Evolutionary conservation across 108 stramenopile species (phyloP).

Genomic region (Phaeodactylum tricornutum): DNA sequence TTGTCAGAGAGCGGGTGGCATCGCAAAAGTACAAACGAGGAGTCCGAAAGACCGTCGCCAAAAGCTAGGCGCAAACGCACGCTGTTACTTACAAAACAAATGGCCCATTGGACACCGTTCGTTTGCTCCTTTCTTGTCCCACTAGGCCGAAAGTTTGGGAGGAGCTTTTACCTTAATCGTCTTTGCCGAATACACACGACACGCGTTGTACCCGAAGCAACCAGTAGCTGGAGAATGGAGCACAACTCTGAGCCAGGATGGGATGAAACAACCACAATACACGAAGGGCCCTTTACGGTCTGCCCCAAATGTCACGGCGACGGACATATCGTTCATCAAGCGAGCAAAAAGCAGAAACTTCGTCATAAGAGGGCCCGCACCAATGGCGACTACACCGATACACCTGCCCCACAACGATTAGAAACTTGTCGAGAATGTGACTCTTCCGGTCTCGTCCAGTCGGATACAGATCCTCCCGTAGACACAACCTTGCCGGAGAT

Average conservation of each 20-base stretch:
- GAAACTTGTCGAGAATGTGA: neutral
- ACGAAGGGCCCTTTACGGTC: neutral
- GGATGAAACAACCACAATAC: neutral
- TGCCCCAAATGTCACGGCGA: conserved; percentile 6
- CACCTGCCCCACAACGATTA: neutral
- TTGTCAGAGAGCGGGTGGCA: conserved; percentile 48
- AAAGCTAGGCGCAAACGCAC: too few relatives aligned
- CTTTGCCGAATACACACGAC: too few relatives aligned
- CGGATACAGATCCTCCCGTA: neutral
- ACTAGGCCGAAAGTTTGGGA: too few relatives aligned
- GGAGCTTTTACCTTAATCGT: too few relatives aligned
- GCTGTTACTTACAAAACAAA: too few relatives aligned
- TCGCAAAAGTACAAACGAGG: conserved; percentile 50
- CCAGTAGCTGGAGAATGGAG: too few relatives aligned
- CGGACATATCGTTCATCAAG: neutral
- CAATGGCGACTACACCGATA: neutral
- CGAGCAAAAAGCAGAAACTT: conserved; percentile 2
- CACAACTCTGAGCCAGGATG: too few relatives aligned
- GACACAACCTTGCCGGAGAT: conserved; percentile 13
- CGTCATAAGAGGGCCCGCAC: neutral
- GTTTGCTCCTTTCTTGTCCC: too few relatives aligned
- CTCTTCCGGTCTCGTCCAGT: neutral
- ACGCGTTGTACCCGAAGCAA: too few relatives aligned
- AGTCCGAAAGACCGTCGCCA: too few relatives aligned
- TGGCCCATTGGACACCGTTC: too few relatives aligned